Evolutionary conservation across 768 basidiomycete species (phyloP), one percentile per base, ranked within the genome.

Genomic region (Phaeolepiota aurea): DNA sequence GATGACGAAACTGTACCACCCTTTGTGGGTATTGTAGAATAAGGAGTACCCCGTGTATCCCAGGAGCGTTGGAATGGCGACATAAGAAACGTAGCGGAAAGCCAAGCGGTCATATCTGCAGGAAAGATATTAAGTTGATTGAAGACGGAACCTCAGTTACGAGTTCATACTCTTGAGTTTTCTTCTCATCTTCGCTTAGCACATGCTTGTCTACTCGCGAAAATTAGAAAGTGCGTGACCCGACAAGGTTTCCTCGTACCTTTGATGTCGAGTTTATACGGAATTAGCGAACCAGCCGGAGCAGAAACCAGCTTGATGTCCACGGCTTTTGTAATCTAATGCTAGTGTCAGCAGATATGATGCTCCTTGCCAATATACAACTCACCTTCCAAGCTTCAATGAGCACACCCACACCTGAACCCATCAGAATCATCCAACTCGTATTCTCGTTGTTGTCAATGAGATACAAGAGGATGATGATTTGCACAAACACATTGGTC

Each of bases 131-230:
- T 34, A 34, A 14, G 12, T 18, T 40, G 21, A 20, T 20, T 42
- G 28, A 36, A 23, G 37, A 13, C 43, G 38, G 16, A 18, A 23
- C 61, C 79, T 57, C n/a, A n/a, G n/a, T n/a, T n/a, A n/a, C n/a
- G n/a, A n/a, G n/a, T n/a, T n/a, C n/a, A n/a, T 66, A 96, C 82
- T 97, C 91, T 59, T 97, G 92, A 7, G 94, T 97, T 64, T 86
- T 93, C 71, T 87, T 92, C 66, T 99, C 96, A 54, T 97, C 93
- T 54, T 96, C 93, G 48, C 73, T 87, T n/a, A 97, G 72, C 38
- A 92, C 82, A 55, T 98, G 92, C 61, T 97, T 98, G 68, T 98
- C 96, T 74, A 71, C 25, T 28, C 12, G 11, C 43, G 38, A 44
- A 28, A 38, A 39, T 32, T 42, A 25, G 36, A 25, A 37, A 38